Conservation (phyloP, 805 yeast genomes). For the Saturnispora mendoncae region DNA sequence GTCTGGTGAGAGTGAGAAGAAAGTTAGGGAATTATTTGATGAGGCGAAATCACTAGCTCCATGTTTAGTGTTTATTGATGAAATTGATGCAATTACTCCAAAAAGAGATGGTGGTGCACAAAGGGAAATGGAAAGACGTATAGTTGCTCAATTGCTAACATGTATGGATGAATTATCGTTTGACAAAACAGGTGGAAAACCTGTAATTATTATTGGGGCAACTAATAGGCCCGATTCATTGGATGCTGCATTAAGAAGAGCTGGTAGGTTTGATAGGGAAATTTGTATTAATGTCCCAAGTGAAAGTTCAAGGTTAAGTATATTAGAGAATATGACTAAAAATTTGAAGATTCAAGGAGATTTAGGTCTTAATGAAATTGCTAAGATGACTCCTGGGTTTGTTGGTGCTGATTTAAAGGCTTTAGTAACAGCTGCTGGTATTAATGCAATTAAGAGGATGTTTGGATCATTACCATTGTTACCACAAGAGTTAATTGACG, state of each 20-base stretch:
- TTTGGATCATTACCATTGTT: constrained; percentile 48
- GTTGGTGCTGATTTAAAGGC: constrained; percentile 98
- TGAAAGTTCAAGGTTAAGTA: constrained; percentile 69
- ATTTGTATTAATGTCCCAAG: constrained; percentile 92
- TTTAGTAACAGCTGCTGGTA: constrained; percentile 89
- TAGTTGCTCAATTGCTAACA: constrained; percentile 90
- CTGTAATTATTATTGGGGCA: constrained; percentile 92
- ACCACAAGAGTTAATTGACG: constrained; percentile 25
- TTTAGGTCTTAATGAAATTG: constrained; percentile 63
- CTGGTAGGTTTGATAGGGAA: constrained; percentile 94
- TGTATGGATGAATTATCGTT: constrained; percentile 88
- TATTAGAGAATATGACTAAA: constrained; percentile 64
- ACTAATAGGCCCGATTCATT: constrained; percentile 94
- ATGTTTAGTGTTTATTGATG: constrained; percentile 87
- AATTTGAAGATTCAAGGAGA: constrained; percentile 58
- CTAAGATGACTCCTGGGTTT: constrained; percentile 92
- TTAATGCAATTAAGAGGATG: constrained; percentile 85
- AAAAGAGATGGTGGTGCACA: constrained; percentile 98
- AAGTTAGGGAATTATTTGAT: constrained; percentile 83
- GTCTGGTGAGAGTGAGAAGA: constrained; percentile 98
- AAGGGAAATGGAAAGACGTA: constrained; percentile 94
- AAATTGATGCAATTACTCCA: constrained; percentile 96
- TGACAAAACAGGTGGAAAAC: constrained; percentile 85
- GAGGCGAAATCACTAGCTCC: constrained; percentile 90
- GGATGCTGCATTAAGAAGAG: constrained; percentile 90